Percentiles rank a stretch among this genome's conserved stretches.
Evolutionary conservation across 2,329 filamentous ascomycete species (phyloP).

Genomic region (Aspergillus neoniger): DNA sequence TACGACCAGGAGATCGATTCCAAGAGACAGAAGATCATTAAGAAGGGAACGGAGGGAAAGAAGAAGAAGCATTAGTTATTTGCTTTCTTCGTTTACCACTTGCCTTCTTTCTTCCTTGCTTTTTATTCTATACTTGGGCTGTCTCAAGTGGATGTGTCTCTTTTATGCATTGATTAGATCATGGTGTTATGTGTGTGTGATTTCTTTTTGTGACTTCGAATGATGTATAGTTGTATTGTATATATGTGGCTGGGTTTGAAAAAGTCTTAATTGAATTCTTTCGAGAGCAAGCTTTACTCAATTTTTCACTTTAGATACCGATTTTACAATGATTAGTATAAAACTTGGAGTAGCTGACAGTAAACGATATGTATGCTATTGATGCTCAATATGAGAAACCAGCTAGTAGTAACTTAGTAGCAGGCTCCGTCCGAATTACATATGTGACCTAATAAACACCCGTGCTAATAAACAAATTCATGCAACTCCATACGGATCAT

Average conservation of each 20-base stretch:
- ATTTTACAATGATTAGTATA: no score
- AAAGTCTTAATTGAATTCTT: constrained; percentile 11
- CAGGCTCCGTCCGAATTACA: no score
- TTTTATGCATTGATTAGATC: background rate
- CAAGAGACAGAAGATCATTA: constrained; percentile 48
- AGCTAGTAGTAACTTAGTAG: background rate
- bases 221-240: background rate
- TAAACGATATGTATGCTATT: no score
- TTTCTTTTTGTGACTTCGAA: background rate
- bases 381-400: no score
- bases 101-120: no score
- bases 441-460: background rate
- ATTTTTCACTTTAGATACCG: no score
- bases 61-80: constrained; percentile 29
- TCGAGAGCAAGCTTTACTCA: no score
- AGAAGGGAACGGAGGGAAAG: constrained; percentile 47
- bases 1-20: constrained; percentile 46
- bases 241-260: constrained; percentile 11
- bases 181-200: constrained; percentile 1
- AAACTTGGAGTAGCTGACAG: no score
- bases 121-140: background rate
- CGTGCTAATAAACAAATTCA: background rate
- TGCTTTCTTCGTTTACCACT: background rate
- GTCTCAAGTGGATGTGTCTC: background rate
- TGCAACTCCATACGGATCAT: background rate